phyloP scores from a whole-genome alignment of 208 protist genomes.

The Leishmania braziliensis region DNA sequence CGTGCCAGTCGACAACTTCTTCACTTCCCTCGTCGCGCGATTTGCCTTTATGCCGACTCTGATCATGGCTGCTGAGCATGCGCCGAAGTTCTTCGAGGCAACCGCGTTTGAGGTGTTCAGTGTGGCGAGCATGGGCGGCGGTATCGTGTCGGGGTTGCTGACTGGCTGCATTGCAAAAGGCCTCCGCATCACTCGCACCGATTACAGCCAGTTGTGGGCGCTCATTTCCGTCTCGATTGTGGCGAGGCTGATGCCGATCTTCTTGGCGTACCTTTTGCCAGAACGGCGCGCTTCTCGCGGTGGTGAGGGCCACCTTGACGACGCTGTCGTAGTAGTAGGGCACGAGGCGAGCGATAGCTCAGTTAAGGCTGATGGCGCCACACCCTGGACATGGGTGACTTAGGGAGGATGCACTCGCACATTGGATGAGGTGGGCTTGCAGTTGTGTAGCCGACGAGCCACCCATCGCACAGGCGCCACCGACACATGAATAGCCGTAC shows the following conservation, averaged over 20 bases:
- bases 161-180: constrained; percentile 33
- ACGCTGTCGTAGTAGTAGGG: not conserved
- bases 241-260: constrained; percentile 50
- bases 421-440: not conserved
- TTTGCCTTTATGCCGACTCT: constrained; percentile 67
- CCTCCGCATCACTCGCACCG: constrained; percentile 27
- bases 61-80: constrained; percentile 53
- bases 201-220: constrained; percentile 36
- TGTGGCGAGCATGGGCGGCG: constrained; percentile 40
- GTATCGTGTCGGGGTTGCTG: constrained; percentile 38
- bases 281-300: constrained; percentile 12
- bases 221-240: constrained; percentile 37
- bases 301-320: not conserved
- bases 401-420: not conserved
- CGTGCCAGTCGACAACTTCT: constrained; percentile 54
- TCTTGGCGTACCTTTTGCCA: constrained; percentile 44
- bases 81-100: constrained; percentile 50
- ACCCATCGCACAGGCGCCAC: not conserved
- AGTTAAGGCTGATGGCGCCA: not conserved
- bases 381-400: not conserved
- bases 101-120: constrained; percentile 57
- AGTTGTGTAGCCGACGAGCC: not conserved
- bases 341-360: not conserved
- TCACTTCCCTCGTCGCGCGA: constrained; percentile 42
- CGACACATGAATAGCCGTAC: not conserved